Evolutionary conservation across 2,329 filamentous ascomycete species (phyloP).

Genomic region (Pseudogymnoascus sp.): DNA sequence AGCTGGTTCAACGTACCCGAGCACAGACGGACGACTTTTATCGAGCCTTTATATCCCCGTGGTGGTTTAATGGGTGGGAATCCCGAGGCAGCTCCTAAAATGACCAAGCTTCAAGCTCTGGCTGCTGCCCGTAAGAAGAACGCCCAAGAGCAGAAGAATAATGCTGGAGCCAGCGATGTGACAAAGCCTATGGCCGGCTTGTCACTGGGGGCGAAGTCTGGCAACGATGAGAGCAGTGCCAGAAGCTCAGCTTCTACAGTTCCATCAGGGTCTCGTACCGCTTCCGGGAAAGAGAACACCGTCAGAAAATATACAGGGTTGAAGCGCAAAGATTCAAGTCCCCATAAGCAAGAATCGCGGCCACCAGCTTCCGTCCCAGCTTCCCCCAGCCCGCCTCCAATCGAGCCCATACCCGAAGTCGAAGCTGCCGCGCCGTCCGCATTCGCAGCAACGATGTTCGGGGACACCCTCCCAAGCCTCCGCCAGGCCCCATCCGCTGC

Average conservation of each 20-base stretch:
- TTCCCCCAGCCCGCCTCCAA: not conserved
- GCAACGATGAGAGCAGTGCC: not conserved
- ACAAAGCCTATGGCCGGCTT: constrained; percentile 25
- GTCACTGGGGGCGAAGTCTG: not conserved
- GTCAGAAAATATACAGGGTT: constrained; percentile 25
- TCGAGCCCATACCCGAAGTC: constrained; percentile 16
- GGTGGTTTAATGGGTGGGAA: constrained; percentile 75
- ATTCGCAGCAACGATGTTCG: constrained; percentile 39
- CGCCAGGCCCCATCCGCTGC: constrained; percentile 18
- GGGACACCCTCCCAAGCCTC: constrained; percentile 21
- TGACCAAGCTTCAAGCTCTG: constrained; percentile 86
- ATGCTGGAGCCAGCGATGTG: constrained; percentile 15
- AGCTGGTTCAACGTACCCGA: constrained; percentile 74
- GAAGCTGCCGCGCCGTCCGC: constrained; percentile 32
- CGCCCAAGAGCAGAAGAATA: constrained; percentile 52
- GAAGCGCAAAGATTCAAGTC: constrained; percentile 29
- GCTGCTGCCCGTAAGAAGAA: constrained; percentile 83
- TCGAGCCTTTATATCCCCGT: constrained; percentile 50
- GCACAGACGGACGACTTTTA: constrained; percentile 58
- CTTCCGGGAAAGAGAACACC: constrained; percentile 9
- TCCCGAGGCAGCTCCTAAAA: constrained; percentile 56
- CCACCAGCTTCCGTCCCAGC: constrained; percentile 12
- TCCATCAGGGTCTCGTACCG: not conserved
- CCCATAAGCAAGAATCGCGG: constrained; percentile 25
- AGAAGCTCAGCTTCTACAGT: not conserved